These are phyloP conservation scores for Monilinia fructigena DNA, from an alignment of 2,329 filamentous ascomycete species.

Conservation along the genomic window DNA sequence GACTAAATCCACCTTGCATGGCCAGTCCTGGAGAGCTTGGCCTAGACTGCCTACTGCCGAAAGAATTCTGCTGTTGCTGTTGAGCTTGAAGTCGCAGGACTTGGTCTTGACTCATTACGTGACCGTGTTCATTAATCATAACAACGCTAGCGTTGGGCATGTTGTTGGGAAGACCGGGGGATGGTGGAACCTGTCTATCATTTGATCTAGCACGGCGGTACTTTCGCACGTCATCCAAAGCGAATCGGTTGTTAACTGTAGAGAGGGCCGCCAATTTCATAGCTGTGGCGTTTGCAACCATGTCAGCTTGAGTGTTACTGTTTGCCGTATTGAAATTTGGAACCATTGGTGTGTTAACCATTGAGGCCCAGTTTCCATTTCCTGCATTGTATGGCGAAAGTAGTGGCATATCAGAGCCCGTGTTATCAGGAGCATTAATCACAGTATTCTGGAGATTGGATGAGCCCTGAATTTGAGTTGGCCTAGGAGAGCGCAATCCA, in stretches of 20 bases:
- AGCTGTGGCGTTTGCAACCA: constrained; percentile 97
- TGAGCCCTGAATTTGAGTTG: constrained; percentile 62
- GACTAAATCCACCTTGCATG: constrained; percentile 67
- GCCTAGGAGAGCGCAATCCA: constrained; percentile 73
- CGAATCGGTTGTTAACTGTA: constrained; percentile 97
- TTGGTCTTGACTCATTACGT: constrained; percentile 82
- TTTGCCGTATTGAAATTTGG: constrained; percentile 69
- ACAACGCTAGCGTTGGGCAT: constrained; percentile 76
- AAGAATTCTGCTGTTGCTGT: constrained; percentile 51
- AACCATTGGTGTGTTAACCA: constrained; percentile 97
- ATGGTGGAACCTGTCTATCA: constrained; percentile 66
- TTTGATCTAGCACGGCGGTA: constrained; percentile 89
- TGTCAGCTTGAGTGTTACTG: constrained; percentile 72
- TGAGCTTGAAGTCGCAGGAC: constrained; percentile 77
- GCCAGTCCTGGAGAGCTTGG: constrained; percentile 86
- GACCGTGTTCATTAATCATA: constrained; percentile 93
- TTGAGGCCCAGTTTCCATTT: constrained; percentile 95
- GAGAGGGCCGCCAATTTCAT: constrained; percentile 98
- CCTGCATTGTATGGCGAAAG: constrained; percentile 79
- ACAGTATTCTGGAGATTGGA: constrained; percentile 80
- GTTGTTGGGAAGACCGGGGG: constrained; percentile 62
- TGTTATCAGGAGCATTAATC: constrained; percentile 69
- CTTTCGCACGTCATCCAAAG: constrained; percentile 93
- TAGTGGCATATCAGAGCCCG: constrained; percentile 70
- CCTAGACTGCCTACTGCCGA: constrained; percentile 73